These are phyloP conservation scores for Podila minutissima DNA, from an alignment of 192 early-diverging fungal species.

Conservation along the genomic window DNA sequence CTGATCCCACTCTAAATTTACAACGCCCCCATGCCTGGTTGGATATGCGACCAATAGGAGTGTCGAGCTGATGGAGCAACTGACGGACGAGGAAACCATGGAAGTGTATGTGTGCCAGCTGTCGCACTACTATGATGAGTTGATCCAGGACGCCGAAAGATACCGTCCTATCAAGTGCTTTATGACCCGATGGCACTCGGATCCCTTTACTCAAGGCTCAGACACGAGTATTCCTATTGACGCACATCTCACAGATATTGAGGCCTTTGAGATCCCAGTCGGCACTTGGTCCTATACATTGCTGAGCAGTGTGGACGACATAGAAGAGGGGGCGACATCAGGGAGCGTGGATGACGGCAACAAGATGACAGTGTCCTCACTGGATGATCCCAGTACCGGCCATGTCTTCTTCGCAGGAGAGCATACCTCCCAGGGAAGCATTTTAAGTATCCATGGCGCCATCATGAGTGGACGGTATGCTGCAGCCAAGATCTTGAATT, in stretches of 20 bases:
- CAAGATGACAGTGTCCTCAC: neutral
- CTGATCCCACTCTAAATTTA: conserved; percentile 30
- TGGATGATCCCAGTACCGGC: conserved; percentile 28
- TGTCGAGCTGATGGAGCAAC: conserved; percentile 30
- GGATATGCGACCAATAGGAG: conserved; percentile 43
- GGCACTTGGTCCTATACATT: conserved; percentile 7
- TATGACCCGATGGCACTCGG: conserved; percentile 54
- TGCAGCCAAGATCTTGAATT: conserved; percentile 27
- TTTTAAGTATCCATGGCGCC: conserved; percentile 58
- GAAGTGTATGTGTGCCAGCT: conserved; percentile 40
- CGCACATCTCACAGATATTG: conserved; percentile 38
- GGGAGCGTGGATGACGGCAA: neutral
- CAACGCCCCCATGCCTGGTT: conserved; percentile 26
- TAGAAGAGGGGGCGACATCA: neutral
- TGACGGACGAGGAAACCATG: conserved; percentile 24
- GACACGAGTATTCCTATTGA: conserved; percentile 53
- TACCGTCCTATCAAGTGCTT: conserved; percentile 8
- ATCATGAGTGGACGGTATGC: conserved; percentile 50
- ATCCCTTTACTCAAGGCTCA: conserved; percentile 55
- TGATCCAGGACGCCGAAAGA: neutral
- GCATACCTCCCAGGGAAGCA: conserved; percentile 47
- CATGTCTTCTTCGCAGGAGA: conserved; percentile 57
- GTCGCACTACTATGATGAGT: conserved; percentile 23
- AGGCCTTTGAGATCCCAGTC: conserved; percentile 42
- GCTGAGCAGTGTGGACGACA: neutral